Percentiles rank a stretch among this genome's conserved stretches.
These are phyloP conservation scores for Rhipidocladum racemiflorum DNA, from an alignment of 176 grass and related monocot species.

Conservation along the genomic window DNA sequence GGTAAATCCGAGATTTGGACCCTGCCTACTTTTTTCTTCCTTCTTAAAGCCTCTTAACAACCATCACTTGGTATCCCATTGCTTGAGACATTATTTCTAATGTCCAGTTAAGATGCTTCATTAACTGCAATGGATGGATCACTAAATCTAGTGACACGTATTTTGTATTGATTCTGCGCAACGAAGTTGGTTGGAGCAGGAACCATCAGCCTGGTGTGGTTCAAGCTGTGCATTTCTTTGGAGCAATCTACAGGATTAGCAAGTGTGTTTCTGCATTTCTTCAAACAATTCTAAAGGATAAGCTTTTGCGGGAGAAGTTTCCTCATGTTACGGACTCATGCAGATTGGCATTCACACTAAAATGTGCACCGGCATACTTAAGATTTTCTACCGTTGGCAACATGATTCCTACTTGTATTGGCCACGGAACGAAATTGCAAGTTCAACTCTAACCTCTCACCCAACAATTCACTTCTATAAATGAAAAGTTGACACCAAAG, in stretches of 20 bases:
- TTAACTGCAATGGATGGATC: not conserved
- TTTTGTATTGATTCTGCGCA: slow-evolving; percentile 31
- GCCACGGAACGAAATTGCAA: not conserved
- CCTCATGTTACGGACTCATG: not conserved
- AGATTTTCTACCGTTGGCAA: not conserved
- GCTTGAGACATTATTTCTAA: not conserved
- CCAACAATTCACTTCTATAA: not conserved
- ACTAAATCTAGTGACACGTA: slow-evolving; percentile 20
- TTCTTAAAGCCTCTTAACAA: slow-evolving; percentile 7
- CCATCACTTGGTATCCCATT: not conserved
- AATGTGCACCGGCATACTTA: not conserved
- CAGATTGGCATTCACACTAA: not conserved
- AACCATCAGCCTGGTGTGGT: slow-evolving; percentile 19
- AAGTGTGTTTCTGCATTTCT: not conserved
- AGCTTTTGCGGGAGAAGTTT: not conserved
- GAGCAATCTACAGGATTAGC: not conserved
- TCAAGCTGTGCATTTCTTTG: slow-evolving; percentile 4
- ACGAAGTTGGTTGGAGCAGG: slow-evolving; percentile 28
- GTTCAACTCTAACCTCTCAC: not conserved
- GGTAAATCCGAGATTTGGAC: too few species aligned
- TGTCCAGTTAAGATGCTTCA: slow-evolving; percentile 4
- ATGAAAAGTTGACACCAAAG: not conserved
- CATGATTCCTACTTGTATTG: not conserved
- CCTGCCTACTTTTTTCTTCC: not conserved
- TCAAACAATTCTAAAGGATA: not conserved